Base-by-base conservation (phyloP, 805 yeast species). In the Wickerhamiella dianesei region DNA sequence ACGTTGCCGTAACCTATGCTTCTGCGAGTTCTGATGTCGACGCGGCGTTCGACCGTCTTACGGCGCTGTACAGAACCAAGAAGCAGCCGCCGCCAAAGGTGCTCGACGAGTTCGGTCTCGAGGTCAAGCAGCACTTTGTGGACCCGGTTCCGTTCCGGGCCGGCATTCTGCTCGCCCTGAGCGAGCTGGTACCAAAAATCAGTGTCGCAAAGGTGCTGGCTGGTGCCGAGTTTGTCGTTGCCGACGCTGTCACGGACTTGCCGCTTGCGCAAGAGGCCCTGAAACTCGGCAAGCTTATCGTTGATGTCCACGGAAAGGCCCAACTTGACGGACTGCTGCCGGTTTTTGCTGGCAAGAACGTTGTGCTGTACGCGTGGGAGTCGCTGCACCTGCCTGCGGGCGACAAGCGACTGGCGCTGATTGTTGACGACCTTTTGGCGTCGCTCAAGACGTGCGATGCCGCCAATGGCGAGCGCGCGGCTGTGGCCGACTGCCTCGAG, bases 391-490 rank as follows among this genome's bases (percentile, higher is more conserved):
- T 92, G 63, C 68, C 74, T 14, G 56, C 74, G 0, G 64, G 72
- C 19, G 98, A 92, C 58, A 56, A 70, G 1, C 75, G 96, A 60
- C 68, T 88, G 44, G 51, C 55, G 4, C 65, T 70, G 14, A 82
- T 86, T 53, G 76, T 85, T 37, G 78, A 77, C 22, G 72, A 87
- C 56, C 68, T 92, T 51, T 59, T 92, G 35, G 69, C 70, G 40
- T 83, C 97, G 1, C 69, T 92, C 42, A 82, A 79, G 40, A 82
- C 92, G 0, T 95, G 96, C 1, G 82, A 94, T 2, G 94, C 86
- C 59, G 45, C 43, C 19, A 46, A 19, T 5, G 45, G 32, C 17
- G 20, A 13, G 17, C 18, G n/a, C 6, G 76, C 70, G 58, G 95
- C 96, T 1, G 80, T 88, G 40, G 76, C 95, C 2, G 82, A 79